A percentile compares a stretch with the other conserved stretches of the same genome.
Conservation (phyloP, 2,329 filamentous ascomycete species). For the Akanthomyces muscarius region DNA sequence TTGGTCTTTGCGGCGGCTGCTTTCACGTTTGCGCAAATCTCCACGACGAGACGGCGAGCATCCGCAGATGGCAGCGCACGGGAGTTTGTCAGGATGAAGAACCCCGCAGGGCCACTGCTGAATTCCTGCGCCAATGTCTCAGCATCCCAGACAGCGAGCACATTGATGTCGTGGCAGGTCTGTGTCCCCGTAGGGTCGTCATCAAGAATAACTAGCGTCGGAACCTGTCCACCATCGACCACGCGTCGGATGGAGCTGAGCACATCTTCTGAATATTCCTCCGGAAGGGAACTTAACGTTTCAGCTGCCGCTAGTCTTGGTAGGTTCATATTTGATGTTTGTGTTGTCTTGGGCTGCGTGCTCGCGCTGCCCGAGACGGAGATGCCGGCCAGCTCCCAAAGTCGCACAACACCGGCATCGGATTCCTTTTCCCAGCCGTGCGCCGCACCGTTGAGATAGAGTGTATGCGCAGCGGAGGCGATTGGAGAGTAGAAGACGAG, state of each 20-base stretch:
- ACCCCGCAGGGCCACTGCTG: conserved; percentile 36
- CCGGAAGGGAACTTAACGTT: conserved; percentile 24
- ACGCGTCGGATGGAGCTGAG: conserved; percentile 21
- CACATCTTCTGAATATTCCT: conserved; percentile 23
- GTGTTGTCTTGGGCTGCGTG: neutral
- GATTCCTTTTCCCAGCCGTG: conserved; percentile 32
- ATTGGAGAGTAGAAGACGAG: conserved; percentile 28
- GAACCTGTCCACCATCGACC: conserved; percentile 23
- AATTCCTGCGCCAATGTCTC: conserved; percentile 43
- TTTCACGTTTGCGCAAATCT: conserved; percentile 47
- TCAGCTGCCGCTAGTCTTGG: conserved; percentile 20
- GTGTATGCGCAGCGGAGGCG: conserved; percentile 28
- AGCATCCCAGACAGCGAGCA: conserved; percentile 51
- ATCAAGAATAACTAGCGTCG: conserved; percentile 42
- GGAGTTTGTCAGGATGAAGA: conserved; percentile 58
- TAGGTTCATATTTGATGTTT: neutral
- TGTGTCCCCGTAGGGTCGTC: conserved; percentile 59
- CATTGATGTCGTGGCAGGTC: conserved; percentile 53
- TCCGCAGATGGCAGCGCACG: conserved; percentile 47
- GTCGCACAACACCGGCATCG: conserved; percentile 32
- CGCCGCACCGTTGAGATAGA: conserved; percentile 31
- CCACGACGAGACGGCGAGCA: conserved; percentile 42
- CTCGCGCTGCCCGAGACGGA: conserved; percentile 22
- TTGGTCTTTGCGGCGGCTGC: conserved; percentile 37
- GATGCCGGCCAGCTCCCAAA: conserved; percentile 34